A percentile compares a stretch with the other conserved stretches of the same genome.
phyloP scores from a whole-genome alignment of 305 asterid genomes.

The Solanum hybrid region DNA sequence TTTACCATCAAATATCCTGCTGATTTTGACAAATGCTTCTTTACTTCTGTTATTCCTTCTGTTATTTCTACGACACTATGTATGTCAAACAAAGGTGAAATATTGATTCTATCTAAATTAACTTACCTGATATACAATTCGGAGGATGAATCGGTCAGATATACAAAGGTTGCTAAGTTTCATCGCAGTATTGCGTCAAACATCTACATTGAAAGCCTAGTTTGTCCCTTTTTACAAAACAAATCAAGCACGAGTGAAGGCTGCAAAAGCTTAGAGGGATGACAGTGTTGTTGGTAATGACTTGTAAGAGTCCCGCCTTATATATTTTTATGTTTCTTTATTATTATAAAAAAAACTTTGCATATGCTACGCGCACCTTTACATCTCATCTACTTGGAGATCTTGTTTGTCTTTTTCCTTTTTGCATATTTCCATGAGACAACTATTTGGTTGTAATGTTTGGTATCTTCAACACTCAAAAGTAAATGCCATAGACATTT shows the following conservation, averaged over 20 bases:
- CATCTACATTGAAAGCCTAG: constrained; percentile 40
- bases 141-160: constrained; percentile 11
- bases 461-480: too few species aligned
- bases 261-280: not conserved
- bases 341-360: not conserved
- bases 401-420: not conserved
- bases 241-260: not conserved
- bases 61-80: not conserved
- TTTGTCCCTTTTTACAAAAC: constrained; percentile 6
- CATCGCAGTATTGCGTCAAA: constrained; percentile 10
- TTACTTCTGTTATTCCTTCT: not conserved
- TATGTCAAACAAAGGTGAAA: constrained; percentile 28
- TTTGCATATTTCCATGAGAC: not conserved
- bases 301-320: not conserved
- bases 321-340: not conserved
- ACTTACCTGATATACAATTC: constrained; percentile 25
- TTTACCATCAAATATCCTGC: constrained; percentile 7
- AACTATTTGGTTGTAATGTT: not conserved
- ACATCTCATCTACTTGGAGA: not conserved
- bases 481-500: too few species aligned
- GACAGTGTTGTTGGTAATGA: not conserved
- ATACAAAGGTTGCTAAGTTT: constrained; percentile 1
- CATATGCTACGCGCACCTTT: not conserved
- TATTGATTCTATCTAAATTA: constrained; percentile 19
- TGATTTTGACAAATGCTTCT: not conserved